A percentile compares a stretch with the other conserved stretches of the same genome.
These are phyloP conservation scores for Yamadazyma triangularis DNA, from an alignment of 1,139 yeast genomes.

Conservation along the genomic window DNA sequence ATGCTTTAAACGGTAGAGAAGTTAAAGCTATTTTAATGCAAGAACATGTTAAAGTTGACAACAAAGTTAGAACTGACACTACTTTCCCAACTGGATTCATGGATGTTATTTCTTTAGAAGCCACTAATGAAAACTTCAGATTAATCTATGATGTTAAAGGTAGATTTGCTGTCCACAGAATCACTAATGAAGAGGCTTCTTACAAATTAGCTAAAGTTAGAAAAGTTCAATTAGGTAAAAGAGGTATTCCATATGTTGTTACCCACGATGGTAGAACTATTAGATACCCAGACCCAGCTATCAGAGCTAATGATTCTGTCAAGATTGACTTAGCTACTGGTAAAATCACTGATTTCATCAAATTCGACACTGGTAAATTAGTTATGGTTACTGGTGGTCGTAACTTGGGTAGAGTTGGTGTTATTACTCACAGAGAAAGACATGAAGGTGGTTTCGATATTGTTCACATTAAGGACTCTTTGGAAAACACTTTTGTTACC, in stretches of 20 bases:
- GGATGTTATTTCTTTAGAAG: slow-evolving; percentile 96
- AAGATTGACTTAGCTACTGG: slow-evolving; percentile 95
- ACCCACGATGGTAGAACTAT: slow-evolving; percentile 99
- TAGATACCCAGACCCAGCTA: slow-evolving; percentile 98
- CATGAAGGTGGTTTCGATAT: slow-evolving; percentile 99
- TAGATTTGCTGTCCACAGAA: slow-evolving; percentile 99
- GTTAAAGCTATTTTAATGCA: slow-evolving; percentile 99
- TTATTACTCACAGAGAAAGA: slow-evolving; percentile 95
- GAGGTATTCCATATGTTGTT: slow-evolving; percentile 95
- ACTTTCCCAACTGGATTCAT: slow-evolving; percentile 99
- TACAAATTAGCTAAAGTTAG: slow-evolving; percentile 98
- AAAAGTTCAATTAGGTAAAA: slow-evolving; percentile 97
- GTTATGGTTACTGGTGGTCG: slow-evolving; percentile 99
- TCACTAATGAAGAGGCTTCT: slow-evolving; percentile 96
- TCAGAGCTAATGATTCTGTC: slow-evolving; percentile 96
- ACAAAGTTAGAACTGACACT: slow-evolving; percentile 98
- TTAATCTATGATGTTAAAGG: slow-evolving; percentile 97
- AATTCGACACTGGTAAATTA: slow-evolving; percentile 93
- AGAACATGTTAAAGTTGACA: slow-evolving; percentile 98
- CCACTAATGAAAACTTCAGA: slow-evolving; percentile 99
- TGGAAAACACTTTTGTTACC: slow-evolving; percentile 97
- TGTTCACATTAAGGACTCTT: slow-evolving; percentile 96
- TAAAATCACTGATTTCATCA: slow-evolving; percentile 86
- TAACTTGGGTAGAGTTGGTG: slow-evolving; percentile 99
- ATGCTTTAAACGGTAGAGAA: slow-evolving; percentile 99